Conservation (phyloP, 2,329 filamentous ascomycete species). For the Diaporthe capsici region DNA sequence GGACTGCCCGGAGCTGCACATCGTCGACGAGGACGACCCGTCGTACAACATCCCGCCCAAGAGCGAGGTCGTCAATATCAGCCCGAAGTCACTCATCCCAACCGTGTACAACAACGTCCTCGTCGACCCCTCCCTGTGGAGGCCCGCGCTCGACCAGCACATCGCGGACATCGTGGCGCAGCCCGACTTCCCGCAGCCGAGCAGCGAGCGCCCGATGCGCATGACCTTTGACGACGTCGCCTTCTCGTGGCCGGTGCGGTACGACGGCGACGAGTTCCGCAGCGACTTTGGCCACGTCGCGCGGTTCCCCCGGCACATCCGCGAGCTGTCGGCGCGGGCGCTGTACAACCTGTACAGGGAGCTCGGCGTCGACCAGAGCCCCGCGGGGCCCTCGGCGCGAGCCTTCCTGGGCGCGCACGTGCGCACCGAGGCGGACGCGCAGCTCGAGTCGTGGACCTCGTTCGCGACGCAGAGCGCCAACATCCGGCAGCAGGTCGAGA, state of each 20-base stretch:
- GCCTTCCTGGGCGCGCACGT: conserved; percentile 40
- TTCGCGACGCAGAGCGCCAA: conserved; percentile 28
- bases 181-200: background rate
- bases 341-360: conserved; percentile 36
- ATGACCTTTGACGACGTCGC: conserved; percentile 37
- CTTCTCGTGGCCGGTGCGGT: conserved; percentile 38
- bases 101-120: conserved; percentile 26
- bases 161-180: background rate
- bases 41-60: conserved; percentile 29
- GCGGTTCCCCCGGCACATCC: conserved; percentile 29
- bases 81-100: conserved; percentile 28
- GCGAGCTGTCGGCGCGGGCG: conserved; percentile 38
- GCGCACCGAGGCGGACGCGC: conserved; percentile 37
- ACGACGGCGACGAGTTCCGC: conserved; percentile 37
- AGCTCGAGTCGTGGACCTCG: conserved; percentile 38
- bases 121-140: conserved; percentile 17
- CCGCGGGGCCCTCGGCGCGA: conserved; percentile 14
- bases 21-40: conserved; percentile 34
- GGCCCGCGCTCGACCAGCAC: conserved; percentile 31
- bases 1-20: conserved; percentile 40
- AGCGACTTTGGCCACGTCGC: conserved; percentile 37
- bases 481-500: conserved; percentile 30
- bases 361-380: conserved; percentile 34
- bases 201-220: conserved; percentile 24
- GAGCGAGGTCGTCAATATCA: conserved; percentile 13